These are phyloP conservation scores for Boletus smithii DNA, from an alignment of 1,284 basidiomycete genomes.

Conservation along the genomic window DNA sequence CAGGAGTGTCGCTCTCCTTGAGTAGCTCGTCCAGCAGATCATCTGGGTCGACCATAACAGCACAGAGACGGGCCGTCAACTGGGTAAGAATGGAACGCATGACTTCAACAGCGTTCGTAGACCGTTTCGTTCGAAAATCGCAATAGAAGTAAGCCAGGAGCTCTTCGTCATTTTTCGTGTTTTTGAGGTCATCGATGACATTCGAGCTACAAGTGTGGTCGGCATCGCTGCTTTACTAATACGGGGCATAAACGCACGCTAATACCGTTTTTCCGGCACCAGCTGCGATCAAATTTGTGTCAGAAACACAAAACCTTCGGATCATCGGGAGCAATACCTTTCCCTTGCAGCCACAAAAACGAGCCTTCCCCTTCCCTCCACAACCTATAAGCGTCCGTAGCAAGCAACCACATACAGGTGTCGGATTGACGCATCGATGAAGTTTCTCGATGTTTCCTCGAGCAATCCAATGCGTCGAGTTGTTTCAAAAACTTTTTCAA, in stretches of 20 bases:
- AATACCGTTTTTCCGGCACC: constrained; percentile 13
- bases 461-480: constrained; percentile 7
- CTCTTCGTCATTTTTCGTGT: background rate
- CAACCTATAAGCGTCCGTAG: constrained; percentile 4
- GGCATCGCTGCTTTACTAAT: background rate
- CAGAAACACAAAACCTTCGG: background rate
- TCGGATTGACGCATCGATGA: constrained; percentile 3
- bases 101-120: constrained; percentile 12
- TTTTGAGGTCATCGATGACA: constrained; percentile 6
- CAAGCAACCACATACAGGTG: constrained; percentile 13
- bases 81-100: constrained; percentile 14
- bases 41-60: background rate
- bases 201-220: constrained; percentile 1
- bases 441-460: constrained; percentile 1
- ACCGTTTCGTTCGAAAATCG: constrained; percentile 9
- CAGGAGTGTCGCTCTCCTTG: background rate
- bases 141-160: constrained; percentile 17
- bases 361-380: constrained; percentile 8
- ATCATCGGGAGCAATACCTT: background rate
- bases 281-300: background rate
- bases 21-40: constrained; percentile 10
- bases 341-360: constrained; percentile 11
- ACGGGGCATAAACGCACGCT: background rate
- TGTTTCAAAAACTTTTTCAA: constrained; percentile 1
- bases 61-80: background rate